phyloP scores from a whole-genome alignment of 345 rosid genomes.

The Psidium guajava region DNA sequence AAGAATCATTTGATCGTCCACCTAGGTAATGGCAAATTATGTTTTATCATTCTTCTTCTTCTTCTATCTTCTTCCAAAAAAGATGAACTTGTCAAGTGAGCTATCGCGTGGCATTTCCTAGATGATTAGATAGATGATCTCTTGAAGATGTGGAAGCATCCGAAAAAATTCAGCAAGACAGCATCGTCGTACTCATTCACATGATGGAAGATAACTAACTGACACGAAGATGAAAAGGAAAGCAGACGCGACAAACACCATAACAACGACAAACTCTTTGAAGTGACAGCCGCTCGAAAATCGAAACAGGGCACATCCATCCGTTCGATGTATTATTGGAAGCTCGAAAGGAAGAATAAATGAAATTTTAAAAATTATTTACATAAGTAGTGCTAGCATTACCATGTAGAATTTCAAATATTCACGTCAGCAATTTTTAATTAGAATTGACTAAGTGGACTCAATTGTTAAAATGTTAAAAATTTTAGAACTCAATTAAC shows the following conservation, averaged over 20 bases:
- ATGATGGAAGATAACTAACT: not conserved
- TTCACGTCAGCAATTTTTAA: too few species aligned
- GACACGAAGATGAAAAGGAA: not conserved
- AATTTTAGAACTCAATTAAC: too few species aligned
- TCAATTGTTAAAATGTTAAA: too few species aligned
- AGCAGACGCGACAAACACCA: not conserved
- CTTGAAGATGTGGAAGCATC: not conserved
- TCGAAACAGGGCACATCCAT: not conserved
- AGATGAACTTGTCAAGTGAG: not conserved
- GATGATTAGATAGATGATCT: not conserved
- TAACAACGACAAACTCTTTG: not conserved
- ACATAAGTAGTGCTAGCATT: too few species aligned
- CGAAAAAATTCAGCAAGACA: not conserved
- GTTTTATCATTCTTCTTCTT: not conserved
- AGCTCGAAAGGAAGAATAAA: not conserved
- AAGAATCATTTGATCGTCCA: not conserved
- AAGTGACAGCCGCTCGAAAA: too few species aligned
- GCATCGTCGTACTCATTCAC: not conserved
- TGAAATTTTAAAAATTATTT: not conserved
- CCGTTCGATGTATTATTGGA: not conserved
- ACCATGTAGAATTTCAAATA: too few species aligned
- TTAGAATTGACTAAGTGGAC: too few species aligned
- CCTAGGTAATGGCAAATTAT: not conserved
- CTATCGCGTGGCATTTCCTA: not conserved
- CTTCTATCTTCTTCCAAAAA: too few species aligned